Percentiles rank a stretch among this genome's conserved stretches.
These are phyloP conservation scores for Verbascum thapsus DNA, from an alignment of 257 asterid genomes.

Conservation along the genomic window DNA sequence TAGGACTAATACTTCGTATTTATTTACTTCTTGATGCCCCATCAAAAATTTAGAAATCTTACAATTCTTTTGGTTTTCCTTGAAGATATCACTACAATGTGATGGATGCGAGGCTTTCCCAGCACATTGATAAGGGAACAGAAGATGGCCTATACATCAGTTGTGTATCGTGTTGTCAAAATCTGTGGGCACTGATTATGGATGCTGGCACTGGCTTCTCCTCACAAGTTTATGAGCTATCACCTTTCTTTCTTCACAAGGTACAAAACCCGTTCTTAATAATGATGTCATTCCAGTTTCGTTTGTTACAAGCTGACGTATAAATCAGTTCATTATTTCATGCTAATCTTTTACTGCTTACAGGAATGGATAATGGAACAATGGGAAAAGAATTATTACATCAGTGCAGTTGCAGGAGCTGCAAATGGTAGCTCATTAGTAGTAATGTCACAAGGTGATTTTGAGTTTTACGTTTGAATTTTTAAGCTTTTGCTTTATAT, in stretches of 20 bases:
- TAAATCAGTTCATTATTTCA: not conserved
- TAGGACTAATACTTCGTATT: too few relatives aligned
- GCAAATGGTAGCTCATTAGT: constrained; percentile 75
- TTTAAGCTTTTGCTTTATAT: not conserved
- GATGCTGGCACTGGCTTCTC: constrained; percentile 87
- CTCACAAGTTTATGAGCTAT: constrained; percentile 61
- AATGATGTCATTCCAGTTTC: not conserved
- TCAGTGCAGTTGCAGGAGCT: constrained; percentile 85
- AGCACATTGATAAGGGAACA: constrained; percentile 74
- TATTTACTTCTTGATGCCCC: too few relatives aligned
- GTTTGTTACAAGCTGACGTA: constrained; percentile 3
- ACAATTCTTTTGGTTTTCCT: constrained; percentile 25
- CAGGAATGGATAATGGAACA: constrained; percentile 92
- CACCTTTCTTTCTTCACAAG: constrained; percentile 76
- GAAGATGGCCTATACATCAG: constrained; percentile 76
- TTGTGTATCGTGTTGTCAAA: constrained; percentile 63
- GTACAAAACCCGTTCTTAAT: constrained; percentile 35
- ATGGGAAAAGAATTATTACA: constrained; percentile 80
- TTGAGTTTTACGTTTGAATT: not conserved
- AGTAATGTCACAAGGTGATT: constrained; percentile 83
- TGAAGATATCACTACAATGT: constrained; percentile 72
- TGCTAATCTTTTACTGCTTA: constrained; percentile 24
- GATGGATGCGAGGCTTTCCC: constrained; percentile 63
- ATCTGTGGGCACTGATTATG: constrained; percentile 83
- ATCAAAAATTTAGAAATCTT: too few relatives aligned